Base-by-base conservation (phyloP, 2,329 filamentous ascomycete genomes). In the Colletotrichum australisinense region DNA sequence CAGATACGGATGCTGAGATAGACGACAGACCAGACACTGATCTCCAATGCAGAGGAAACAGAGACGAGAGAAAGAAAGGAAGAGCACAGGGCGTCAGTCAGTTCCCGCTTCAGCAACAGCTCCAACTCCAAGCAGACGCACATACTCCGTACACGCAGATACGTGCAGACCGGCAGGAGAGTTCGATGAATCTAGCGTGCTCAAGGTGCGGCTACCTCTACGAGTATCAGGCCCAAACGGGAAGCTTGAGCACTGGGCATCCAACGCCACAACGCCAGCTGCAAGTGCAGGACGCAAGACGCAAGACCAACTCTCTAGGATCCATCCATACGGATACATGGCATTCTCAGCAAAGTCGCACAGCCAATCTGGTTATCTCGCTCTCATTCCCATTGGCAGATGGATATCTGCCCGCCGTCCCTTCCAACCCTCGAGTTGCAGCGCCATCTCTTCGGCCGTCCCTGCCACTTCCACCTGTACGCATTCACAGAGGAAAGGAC, bases 211-310 rank as follows among this genome's bases (percentile, higher is more conserved):
- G 30, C 30, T 35, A 56, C 63, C 63, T 56, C 56, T 32, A 38
- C 53, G 49, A 69, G 59, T 32, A 42, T 64, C 58, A 63, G 53
- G 69, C 55, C 66, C 28, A 35, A 64, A 62, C 26, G 22, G 59
- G 59, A 69, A 73, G 70, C 66, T 72, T 72, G 66, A 69, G 69
- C 69, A 64, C 53, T 69, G 69, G 53, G 59, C 69, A 69, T 60
- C 38, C 59, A 53, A 64, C 66, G 66, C 70, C 70, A 72, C 70
- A 64, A 60, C 66, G 59, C 66, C 58, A 58, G 55, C 26, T 49
- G 46, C 28, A 49, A 49, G 19, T 19, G 42, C 42, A 22, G 53
- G 59, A n/a, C 58, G 14, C 35, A 38, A 38, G 35, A 38, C 35
- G 12, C 38, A 42, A 42, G 38, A 42, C 38, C 38, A 19, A 42